These are phyloP conservation scores for Plasmopara halstedii DNA, from an alignment of 352 stramenopile genomes.

Conservation along the genomic window DNA sequence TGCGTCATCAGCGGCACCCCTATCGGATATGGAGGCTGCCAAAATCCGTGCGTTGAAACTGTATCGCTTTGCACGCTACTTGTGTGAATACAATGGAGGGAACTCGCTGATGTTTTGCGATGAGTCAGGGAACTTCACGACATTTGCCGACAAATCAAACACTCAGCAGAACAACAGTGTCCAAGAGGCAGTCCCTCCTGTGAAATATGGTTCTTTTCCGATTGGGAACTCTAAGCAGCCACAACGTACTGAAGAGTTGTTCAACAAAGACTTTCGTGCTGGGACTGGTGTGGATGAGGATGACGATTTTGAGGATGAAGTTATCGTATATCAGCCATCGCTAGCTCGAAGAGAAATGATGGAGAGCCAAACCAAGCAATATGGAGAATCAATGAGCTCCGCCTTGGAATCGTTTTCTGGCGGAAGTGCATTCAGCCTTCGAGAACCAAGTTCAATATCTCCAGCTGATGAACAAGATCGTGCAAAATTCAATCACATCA, in stretches of 20 bases:
- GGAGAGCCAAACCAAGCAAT: slow-evolving; percentile 16
- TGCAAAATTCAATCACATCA: slow-evolving; percentile 13
- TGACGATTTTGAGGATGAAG: slow-evolving; percentile 80
- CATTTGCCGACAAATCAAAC: slow-evolving; percentile 6
- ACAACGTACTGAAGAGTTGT: slow-evolving; percentile 3
- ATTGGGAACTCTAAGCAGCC: slow-evolving; percentile 12
- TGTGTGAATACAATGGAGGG: slow-evolving; percentile 52
- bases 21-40: slow-evolving; percentile 37
- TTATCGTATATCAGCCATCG: slow-evolving; percentile 78
- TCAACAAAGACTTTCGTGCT: slow-evolving; percentile 1
- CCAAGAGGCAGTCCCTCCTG: slow-evolving; percentile 12
- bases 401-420: slow-evolving; percentile 20
- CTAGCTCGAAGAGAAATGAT: slow-evolving; percentile 25
- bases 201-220: slow-evolving; percentile 29
- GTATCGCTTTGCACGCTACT: slow-evolving; percentile 43
- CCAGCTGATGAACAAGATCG: slow-evolving; percentile 8
- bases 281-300: slow-evolving; percentile 30
- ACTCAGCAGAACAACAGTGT: slow-evolving; percentile 12
- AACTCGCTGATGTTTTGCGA: slow-evolving; percentile 45
- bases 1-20: slow-evolving; percentile 9
- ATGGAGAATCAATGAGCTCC: slow-evolving; percentile 7
- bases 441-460: slow-evolving; percentile 22
- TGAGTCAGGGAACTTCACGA: slow-evolving; percentile 21
- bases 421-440: slow-evolving; percentile 23
- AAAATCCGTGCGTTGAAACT: slow-evolving; percentile 60